Evolutionary conservation across 768 basidiomycete genomes (phyloP), one percentile per base, ranked within the genome.

Genomic region (Tylopilus balloui): DNA sequence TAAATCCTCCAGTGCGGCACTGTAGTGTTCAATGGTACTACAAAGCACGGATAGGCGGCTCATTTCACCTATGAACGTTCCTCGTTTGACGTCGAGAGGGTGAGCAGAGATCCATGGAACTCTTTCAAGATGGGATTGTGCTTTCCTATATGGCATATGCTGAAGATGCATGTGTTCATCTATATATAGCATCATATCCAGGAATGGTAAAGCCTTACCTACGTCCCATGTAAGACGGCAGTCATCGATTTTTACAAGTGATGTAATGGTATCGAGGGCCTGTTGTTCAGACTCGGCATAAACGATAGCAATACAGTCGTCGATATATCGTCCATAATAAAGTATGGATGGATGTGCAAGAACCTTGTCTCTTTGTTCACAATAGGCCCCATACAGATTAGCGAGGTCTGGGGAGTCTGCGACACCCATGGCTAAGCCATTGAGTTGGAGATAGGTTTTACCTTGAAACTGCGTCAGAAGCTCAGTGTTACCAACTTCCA

Each of bases 321-420:
- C 42, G 20, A 44, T 44, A 14, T 51, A 51, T 4, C 50, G 0
- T 1, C 50, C 50, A 3, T 54, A 54, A 13, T 43, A 54, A 17
- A 31, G 8, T n/a, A 54, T 45, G 10, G 1, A 1, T 3, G 4
- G 35, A 17, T 43, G 2, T 7, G 34, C 2, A 2, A 11, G 13
- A 0, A 45, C 15, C 0, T 13, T 3, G 6, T 23, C 15, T 4
- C 3, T 25, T 1, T 10, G 19, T 34, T 51, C 54, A 13, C 20
- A 51, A 3, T 0, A 42, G 31, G 24, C 42, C 2, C 50, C 44
- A 3, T 55, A 55, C 2, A 55, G 41, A 31, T 55, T 55, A 1
- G 54, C 54, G 11, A 55, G 54, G 12, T 55, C 54, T 0, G 54
- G 54, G 2, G 41, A 43, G 14, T 52, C 54, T 1, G 54, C 54